Conservation (phyloP, 23 red algal species). For the Gracilaria gracilis region DNA sequence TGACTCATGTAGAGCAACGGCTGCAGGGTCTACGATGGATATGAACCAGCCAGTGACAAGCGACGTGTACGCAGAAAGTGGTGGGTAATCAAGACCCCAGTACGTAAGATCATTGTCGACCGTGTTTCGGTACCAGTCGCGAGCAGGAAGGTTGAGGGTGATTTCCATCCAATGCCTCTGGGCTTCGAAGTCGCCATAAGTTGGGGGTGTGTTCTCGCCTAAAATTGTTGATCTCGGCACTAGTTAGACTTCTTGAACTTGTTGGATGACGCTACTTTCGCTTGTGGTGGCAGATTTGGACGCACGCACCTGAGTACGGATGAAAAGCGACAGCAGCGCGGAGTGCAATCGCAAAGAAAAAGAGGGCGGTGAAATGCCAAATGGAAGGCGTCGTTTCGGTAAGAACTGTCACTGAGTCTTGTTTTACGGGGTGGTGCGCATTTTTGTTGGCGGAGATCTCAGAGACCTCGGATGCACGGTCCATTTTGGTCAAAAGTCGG, state of each 20-base stretch:
- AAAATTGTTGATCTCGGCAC: not conserved
- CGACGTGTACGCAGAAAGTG: slow-evolving; percentile 84
- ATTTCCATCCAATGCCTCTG: slow-evolving; percentile 99
- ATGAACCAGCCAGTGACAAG: slow-evolving; percentile 35
- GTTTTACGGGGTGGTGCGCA: not conserved
- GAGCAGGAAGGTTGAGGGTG: slow-evolving; percentile 68
- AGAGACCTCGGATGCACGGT: not conserved
- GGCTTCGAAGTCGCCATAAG: slow-evolving; percentile 97
- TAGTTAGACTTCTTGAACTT: not conserved
- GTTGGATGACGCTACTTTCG: not conserved
- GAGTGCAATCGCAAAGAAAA: slow-evolving; percentile 42
- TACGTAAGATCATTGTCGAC: slow-evolving; percentile 71
- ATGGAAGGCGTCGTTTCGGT: not conserved
- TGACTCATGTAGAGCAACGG: slow-evolving; percentile 56
- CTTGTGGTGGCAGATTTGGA: not conserved
- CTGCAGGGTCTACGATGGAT: slow-evolving; percentile 37
- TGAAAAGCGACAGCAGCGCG: slow-evolving; percentile 71
- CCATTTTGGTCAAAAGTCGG: not conserved
- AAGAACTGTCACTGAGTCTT: not conserved
- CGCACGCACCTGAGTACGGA: slow-evolving; percentile 70
- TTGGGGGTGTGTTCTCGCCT: slow-evolving; percentile 82
- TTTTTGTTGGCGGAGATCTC: not conserved
- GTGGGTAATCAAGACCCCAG: slow-evolving; percentile 98
- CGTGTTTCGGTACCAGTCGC: slow-evolving; percentile 79
- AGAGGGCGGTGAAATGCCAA: slow-evolving; percentile 12